phyloP scores from a whole-genome alignment of 768 basidiomycete species.

The Xerocomellus intermedius region DNA sequence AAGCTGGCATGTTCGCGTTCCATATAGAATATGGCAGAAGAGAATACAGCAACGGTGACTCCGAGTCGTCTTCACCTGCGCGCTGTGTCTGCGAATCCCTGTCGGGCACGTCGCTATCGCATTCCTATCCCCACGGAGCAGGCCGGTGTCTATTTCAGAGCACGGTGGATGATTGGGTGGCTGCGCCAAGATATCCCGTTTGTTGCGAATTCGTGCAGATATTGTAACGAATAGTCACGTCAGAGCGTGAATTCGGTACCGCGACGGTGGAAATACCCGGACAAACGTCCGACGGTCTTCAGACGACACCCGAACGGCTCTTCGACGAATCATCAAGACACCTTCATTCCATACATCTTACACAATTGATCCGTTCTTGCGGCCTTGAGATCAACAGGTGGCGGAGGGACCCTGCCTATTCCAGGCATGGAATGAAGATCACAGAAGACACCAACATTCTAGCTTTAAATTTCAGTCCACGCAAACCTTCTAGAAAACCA shows the following conservation, averaged over 20 bases:
- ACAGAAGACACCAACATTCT: background rate
- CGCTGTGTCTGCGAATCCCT: background rate
- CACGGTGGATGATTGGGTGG: background rate
- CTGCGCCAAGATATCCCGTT: background rate
- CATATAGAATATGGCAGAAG: background rate
- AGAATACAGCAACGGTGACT: background rate
- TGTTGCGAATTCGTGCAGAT: background rate
- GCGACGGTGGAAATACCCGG: background rate
- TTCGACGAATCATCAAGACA: background rate
- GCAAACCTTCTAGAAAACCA: background rate
- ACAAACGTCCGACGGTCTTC: background rate
- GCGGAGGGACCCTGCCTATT: background rate
- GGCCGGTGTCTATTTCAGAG: background rate
- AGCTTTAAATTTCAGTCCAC: background rate
- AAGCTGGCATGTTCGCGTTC: background rate
- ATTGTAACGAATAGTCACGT: background rate
- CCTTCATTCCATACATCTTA: background rate
- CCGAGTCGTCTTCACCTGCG: too few species aligned
- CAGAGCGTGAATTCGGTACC: background rate
- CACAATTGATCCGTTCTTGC: background rate
- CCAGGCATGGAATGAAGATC: conserved; percentile 6
- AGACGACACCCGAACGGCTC: background rate
- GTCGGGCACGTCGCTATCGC: background rate
- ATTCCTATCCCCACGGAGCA: background rate
- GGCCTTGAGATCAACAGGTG: background rate